A percentile compares a stretch with the other conserved stretches of the same genome.
These are phyloP conservation scores for Dioscorea dumetorum DNA, from an alignment of 106 monocot genomes.

Conservation along the genomic window DNA sequence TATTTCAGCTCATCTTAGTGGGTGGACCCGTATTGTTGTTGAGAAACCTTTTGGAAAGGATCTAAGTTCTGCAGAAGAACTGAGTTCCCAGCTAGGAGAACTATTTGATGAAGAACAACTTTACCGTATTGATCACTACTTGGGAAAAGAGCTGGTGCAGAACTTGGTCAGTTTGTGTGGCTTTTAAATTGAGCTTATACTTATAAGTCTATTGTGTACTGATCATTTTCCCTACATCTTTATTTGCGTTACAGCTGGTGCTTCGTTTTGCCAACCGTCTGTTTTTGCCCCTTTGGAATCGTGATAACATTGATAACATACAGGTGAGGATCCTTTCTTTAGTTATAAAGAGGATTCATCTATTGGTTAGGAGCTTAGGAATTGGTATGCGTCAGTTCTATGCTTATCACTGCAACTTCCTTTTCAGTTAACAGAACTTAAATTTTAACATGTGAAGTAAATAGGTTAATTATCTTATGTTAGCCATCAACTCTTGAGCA, in stretches of 20 bases:
- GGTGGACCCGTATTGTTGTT: constrained; percentile 92
- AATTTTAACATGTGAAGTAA: no score
- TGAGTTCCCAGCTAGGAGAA: constrained; percentile 86
- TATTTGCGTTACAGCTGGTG: constrained; percentile 56
- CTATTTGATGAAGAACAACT: constrained; percentile 87
- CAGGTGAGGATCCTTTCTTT: constrained; percentile 41
- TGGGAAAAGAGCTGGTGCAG: constrained; percentile 96
- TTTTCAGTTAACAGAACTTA: no score
- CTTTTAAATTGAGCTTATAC: not conserved
- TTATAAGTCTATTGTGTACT: not conserved
- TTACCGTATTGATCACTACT: constrained; percentile 96
- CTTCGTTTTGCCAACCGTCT: constrained; percentile 98
- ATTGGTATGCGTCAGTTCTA: no score
- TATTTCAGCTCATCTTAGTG: constrained; percentile 59
- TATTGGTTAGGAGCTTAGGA: no score
- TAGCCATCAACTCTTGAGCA: no score
- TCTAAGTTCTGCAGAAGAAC: constrained; percentile 78
- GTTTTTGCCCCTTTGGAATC: constrained; percentile 95
- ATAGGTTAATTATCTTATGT: no score
- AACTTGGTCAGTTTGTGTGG: constrained; percentile 56
- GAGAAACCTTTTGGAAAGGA: constrained; percentile 99
- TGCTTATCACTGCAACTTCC: no score
- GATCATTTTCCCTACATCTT: not conserved
- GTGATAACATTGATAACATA: constrained; percentile 92
- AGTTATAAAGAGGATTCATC: not conserved